A percentile compares a stretch with the other conserved stretches of the same genome.
Conservation (phyloP, 805 yeast species). For the Saccharomycopsis oosterbeekiorum region DNA sequence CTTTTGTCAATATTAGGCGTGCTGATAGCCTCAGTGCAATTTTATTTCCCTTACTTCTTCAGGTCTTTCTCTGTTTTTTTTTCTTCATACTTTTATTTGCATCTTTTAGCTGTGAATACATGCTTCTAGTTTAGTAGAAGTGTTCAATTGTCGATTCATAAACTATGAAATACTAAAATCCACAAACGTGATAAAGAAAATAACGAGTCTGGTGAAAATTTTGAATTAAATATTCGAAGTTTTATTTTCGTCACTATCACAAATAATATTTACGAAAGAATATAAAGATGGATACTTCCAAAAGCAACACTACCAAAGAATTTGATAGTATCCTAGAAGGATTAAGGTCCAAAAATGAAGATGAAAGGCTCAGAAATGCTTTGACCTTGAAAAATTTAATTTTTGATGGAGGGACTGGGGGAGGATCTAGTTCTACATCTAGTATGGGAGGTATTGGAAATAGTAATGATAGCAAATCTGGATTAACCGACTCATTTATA, state of each 20-base stretch:
- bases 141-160: no score
- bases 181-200: no score
- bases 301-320: slow-evolving; percentile 11
- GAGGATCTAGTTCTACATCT: background rate
- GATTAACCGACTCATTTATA: slow-evolving; percentile 9
- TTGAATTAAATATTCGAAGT: no score
- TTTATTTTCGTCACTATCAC: background rate
- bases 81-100: no score
- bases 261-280: background rate
- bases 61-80: no score
- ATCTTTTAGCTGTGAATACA: no score
- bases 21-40: no score
- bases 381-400: slow-evolving; percentile 11
- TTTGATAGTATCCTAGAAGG: slow-evolving; percentile 11
- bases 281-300: background rate
- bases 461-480: background rate
- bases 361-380: slow-evolving; percentile 13
- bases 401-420: slow-evolving; percentile 11
- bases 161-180: no score
- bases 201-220: no score
- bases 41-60: no score
- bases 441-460: background rate
- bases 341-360: slow-evolving; percentile 13
- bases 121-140: no score
- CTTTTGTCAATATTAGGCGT: no score